Conservation (phyloP, 2,329 filamentous ascomycete species). For the Pyricularia grisea region DNA sequence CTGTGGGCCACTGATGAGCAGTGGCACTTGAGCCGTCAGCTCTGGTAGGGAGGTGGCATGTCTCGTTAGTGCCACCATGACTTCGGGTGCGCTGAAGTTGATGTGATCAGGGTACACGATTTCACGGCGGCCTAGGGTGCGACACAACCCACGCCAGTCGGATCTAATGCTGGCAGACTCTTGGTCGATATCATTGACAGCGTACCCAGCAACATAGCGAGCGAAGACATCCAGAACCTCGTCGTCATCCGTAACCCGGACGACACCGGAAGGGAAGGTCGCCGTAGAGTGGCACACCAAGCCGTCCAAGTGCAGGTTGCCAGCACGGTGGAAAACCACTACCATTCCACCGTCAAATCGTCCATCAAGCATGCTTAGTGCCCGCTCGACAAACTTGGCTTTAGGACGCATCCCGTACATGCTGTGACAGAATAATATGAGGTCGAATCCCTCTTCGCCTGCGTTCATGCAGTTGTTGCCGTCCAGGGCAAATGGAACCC, state of each 20-base stretch:
- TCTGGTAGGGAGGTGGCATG: constrained; percentile 32
- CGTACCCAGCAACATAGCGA: constrained; percentile 39
- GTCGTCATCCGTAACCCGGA: constrained; percentile 34
- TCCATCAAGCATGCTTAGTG: constrained; percentile 36
- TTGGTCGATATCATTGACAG: constrained; percentile 12
- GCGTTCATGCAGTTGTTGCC: constrained; percentile 12
- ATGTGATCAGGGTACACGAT: constrained; percentile 26
- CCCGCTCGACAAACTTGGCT: constrained; percentile 30
- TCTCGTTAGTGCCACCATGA: constrained; percentile 41
- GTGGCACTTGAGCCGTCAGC: constrained; percentile 31
- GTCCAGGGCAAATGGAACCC: constrained; percentile 26
- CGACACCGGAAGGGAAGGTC: constrained; percentile 33
- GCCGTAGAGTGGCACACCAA: constrained; percentile 37
- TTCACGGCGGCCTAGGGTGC: constrained; percentile 30
- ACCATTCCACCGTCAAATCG: constrained; percentile 21
- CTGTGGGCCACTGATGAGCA: constrained; percentile 12
- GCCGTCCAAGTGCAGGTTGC: constrained; percentile 29
- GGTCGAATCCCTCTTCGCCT: constrained; percentile 33
- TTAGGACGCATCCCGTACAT: constrained; percentile 51
- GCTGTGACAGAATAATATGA: constrained; percentile 54
- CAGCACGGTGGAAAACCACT: constrained; percentile 46
- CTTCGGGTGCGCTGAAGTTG: constrained; percentile 35
- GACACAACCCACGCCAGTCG: constrained; percentile 44
- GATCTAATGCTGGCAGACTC: constrained; percentile 18
- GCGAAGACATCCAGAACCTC: constrained; percentile 38